Evolutionary conservation across 306 rosid species (phyloP).

Genomic region (Pterocarpus macrocarpus): DNA sequence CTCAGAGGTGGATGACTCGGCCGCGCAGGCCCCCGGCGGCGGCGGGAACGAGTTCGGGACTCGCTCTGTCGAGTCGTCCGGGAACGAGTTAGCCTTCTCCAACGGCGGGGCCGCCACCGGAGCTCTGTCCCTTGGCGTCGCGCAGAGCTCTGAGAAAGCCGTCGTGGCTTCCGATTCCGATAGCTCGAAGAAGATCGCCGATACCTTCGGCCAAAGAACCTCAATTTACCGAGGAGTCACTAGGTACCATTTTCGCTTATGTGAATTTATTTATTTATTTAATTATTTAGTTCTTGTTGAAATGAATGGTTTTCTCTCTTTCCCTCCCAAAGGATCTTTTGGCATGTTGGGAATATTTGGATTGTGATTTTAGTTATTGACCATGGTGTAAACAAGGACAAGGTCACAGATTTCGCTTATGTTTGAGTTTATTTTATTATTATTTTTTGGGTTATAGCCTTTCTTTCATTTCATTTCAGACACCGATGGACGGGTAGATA

Average conservation of each 20-base stretch:
- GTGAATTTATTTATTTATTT: background rate
- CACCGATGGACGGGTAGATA: slow-evolving; percentile 99
- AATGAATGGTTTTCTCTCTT: slow-evolving; percentile 20
- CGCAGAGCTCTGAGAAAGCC: slow-evolving; percentile 56
- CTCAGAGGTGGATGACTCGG: slow-evolving; percentile 93
- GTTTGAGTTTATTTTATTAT: background rate
- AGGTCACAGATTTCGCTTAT: slow-evolving; percentile 40
- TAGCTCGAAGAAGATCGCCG: slow-evolving; percentile 70
- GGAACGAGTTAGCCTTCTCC: slow-evolving; percentile 67
- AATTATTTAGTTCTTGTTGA: background rate
- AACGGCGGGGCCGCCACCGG: slow-evolving; percentile 49
- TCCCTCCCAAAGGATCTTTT: slow-evolving; percentile 28
- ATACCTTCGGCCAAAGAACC: slow-evolving; percentile 95
- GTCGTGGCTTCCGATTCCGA: slow-evolving; percentile 55
- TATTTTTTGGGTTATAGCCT: background rate
- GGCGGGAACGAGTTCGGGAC: slow-evolving; percentile 59
- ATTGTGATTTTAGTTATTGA: slow-evolving; percentile 35
- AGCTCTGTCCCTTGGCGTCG: slow-evolving; percentile 66
- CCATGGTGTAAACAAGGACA: slow-evolving; percentile 23
- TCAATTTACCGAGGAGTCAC: slow-evolving; percentile 99
- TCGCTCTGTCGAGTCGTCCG: slow-evolving; percentile 72
- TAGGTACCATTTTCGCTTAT: slow-evolving; percentile 52
- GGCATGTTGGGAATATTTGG: slow-evolving; percentile 35
- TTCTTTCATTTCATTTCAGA: slow-evolving; percentile 45
- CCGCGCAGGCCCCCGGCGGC: slow-evolving; percentile 65